phyloP scores from a whole-genome alignment of 2,329 filamentous ascomycete genomes.

The Dothistroma septosporum region DNA sequence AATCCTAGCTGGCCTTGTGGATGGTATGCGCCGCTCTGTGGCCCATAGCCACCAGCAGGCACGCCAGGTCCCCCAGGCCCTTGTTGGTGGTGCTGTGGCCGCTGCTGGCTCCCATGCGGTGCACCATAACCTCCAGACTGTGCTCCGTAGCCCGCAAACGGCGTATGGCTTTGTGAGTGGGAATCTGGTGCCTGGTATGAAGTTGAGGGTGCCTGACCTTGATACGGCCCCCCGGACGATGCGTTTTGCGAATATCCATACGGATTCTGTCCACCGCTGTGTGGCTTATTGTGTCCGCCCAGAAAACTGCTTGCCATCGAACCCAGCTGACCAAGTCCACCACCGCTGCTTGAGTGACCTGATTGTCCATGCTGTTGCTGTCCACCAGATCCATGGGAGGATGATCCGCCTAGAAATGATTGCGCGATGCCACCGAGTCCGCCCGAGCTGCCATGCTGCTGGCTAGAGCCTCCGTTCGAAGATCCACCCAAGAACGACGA shows the following conservation, averaged over 20 bases:
- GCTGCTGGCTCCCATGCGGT: slow-evolving; percentile 19
- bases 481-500: slow-evolving; percentile 32
- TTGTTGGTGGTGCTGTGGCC: slow-evolving; percentile 16
- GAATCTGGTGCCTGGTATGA: slow-evolving; percentile 31
- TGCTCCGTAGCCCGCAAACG: slow-evolving; percentile 20
- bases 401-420: slow-evolving; percentile 25
- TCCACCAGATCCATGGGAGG: slow-evolving; percentile 18
- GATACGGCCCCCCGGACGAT: slow-evolving; percentile 33
- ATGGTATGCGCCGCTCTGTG: slow-evolving; percentile 13
- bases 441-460: slow-evolving; percentile 19
- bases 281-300: slow-evolving; percentile 32
- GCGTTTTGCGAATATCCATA: slow-evolving; percentile 38
- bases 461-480: slow-evolving; percentile 12
- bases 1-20: slow-evolving; percentile 22
- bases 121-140: slow-evolving; percentile 23
- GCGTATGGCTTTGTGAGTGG: slow-evolving; percentile 14
- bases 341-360: slow-evolving; percentile 16
- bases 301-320: slow-evolving; percentile 30
- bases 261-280: slow-evolving; percentile 24
- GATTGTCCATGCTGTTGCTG: slow-evolving; percentile 22
- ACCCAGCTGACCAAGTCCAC: slow-evolving; percentile 27
- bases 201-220: slow-evolving; percentile 35
- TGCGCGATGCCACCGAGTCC: slow-evolving; percentile 27
- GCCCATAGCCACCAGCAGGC: slow-evolving; percentile 9
- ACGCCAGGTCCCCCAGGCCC: slow-evolving; percentile 2